Conservation (phyloP, 192 early-diverging fungal genomes). For the Lobosporangium transversale region DNA sequence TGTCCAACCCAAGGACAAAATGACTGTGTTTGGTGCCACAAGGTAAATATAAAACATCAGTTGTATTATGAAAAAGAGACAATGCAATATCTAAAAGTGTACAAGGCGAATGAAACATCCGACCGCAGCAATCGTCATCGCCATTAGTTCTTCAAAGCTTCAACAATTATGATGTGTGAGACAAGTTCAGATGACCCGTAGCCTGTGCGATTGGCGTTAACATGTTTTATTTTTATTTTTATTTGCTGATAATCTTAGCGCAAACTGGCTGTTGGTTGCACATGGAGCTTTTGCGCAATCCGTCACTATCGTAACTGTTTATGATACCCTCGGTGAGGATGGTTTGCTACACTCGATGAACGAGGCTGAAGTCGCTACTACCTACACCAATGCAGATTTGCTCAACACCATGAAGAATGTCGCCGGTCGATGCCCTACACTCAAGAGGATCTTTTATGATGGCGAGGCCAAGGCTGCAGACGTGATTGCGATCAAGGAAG, state of each 20-base stretch:
- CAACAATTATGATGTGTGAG: no score
- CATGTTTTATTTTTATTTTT: not conserved
- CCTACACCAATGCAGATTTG: constrained; percentile 77
- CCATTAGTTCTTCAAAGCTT: no score
- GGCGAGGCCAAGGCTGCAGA: constrained; percentile 61
- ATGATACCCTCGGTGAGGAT: constrained; percentile 83
- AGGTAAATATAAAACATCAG: constrained; percentile 47
- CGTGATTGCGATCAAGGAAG: constrained; percentile 54
- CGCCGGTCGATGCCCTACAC: constrained; percentile 59
- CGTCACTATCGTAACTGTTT: constrained; percentile 81
- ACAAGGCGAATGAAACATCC: no score
- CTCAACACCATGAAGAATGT: constrained; percentile 68
- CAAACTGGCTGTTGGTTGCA: constrained; percentile 45
- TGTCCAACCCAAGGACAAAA: constrained; percentile 40
- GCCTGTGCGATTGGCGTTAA: not conserved
- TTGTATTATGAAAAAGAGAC: no score
- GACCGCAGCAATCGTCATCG: no score
- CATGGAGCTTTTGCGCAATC: constrained; percentile 67
- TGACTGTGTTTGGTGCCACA: constrained; percentile 76
- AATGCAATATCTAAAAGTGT: no score
- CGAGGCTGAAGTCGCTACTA: constrained; percentile 74
- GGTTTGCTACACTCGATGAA: constrained; percentile 84
- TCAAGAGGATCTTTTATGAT: constrained; percentile 73
- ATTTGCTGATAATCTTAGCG: constrained; percentile 8
- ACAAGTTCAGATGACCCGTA: not conserved